Percentiles rank a stretch among this genome's conserved stretches.
phyloP scores from a whole-genome alignment of 805 yeast species.

The Pichia exigua region DNA sequence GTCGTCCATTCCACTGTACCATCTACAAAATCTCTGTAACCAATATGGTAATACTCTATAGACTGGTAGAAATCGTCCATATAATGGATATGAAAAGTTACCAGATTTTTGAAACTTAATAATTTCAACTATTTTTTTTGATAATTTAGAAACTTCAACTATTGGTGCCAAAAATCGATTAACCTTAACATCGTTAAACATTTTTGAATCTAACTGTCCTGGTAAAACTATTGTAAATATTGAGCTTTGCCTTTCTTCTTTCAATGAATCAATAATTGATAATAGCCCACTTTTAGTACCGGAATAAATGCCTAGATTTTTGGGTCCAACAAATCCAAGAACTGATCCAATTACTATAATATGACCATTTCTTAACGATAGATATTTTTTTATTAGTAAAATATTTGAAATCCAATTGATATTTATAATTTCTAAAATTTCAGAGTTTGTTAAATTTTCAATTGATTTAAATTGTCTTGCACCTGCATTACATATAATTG shows the following conservation, averaged over 20 bases:
- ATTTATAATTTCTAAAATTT: conserved; percentile 28
- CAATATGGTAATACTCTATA: conserved; percentile 35
- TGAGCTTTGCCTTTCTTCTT: conserved; percentile 30
- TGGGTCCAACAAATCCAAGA: conserved; percentile 42
- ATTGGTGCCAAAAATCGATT: conserved; percentile 42
- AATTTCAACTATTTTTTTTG: conserved; percentile 28
- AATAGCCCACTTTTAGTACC: conserved; percentile 41
- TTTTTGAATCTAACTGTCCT: conserved; percentile 42
- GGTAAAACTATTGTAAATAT: conserved; percentile 36
- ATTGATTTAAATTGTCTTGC: conserved; percentile 31
- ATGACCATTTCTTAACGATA: conserved; percentile 25
- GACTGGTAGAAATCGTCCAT: conserved; percentile 37
- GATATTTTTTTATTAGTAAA: conserved; percentile 29
- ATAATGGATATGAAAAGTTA: conserved; percentile 37
- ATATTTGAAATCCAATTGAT: conserved; percentile 40
- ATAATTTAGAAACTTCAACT: conserved; percentile 32
- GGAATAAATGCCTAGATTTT: conserved; percentile 38
- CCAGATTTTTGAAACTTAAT: conserved; percentile 36
- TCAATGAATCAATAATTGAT: conserved; percentile 38
- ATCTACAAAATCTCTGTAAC: conserved; percentile 27
- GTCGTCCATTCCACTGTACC: conserved; percentile 26
- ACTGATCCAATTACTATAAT: conserved; percentile 40
- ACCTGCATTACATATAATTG: conserved; percentile 44
- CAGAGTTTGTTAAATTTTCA: conserved; percentile 18
- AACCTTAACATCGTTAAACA: conserved; percentile 42